A percentile compares a stretch with the other conserved stretches of the same genome.
Conservation (phyloP, 2,329 filamentous ascomycete species). For the Fusarium succisae region DNA sequence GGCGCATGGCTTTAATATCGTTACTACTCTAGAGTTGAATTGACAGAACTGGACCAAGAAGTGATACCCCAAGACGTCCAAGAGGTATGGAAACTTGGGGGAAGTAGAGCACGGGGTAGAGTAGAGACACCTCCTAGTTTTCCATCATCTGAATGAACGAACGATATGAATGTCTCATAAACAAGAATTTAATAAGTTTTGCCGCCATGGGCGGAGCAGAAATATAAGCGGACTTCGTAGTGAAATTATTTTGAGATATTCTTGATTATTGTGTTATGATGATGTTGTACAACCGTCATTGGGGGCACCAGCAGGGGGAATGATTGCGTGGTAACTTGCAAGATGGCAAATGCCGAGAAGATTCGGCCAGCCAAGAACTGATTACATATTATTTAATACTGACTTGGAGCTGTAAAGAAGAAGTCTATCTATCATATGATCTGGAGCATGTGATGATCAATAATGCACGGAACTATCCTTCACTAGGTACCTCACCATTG, state of each 20-base stretch:
- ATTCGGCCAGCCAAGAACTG: not conserved
- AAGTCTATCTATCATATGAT: not conserved
- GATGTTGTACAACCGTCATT: conserved; percentile 26
- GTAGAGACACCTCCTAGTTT: not conserved
- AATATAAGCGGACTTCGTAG: not conserved
- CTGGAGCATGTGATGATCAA: not conserved
- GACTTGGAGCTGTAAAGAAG: not conserved
- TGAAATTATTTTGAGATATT: not conserved
- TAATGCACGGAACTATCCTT: not conserved
- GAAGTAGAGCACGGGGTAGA: not conserved
- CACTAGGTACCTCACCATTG: not conserved
- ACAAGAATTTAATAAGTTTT: not conserved
- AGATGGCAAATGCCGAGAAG: conserved; percentile 2
- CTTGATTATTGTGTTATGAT: conserved; percentile 23
- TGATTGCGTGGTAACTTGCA: not conserved
- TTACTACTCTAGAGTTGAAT: not conserved
- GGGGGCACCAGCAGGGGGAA: conserved; percentile 1
- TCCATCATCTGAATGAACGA: not conserved
- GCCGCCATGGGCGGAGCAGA: not conserved
- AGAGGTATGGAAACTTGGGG: not conserved
- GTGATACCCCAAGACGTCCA: not conserved
- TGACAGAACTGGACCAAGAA: not conserved
- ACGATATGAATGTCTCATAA: not conserved
- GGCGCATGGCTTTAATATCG: not conserved
- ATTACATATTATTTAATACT: not conserved